Base-by-base conservation (phyloP, 2,329 filamentous ascomycete genomes). In the Madurella mycetomatis region DNA sequence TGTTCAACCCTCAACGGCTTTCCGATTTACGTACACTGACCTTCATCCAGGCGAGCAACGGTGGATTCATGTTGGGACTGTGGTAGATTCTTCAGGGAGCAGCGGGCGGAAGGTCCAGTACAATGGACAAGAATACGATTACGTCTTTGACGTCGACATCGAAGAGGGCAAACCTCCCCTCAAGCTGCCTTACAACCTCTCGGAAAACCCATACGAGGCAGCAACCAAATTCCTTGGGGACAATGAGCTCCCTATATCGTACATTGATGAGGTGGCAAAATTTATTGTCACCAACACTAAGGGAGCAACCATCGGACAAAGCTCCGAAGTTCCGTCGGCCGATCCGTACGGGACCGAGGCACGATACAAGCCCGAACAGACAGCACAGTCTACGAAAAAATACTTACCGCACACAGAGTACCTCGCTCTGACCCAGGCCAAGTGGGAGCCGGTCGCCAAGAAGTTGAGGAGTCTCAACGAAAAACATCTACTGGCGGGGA, bases 81-180 rank as follows among this genome's bases (percentile, higher is more conserved):
- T 99, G 0, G 94, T 97, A 11, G 90, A 95, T 63, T 84, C 90
- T 3, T 88, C 87, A 5, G 90, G 87, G 39, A 95, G 90, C 67
- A 90, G 85, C 60, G 88, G 90, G 11, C 84, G 84, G 55, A 91
- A 92, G 72, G 83, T 84, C 8, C 79, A 85, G 54, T 87, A 92
- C 67, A 77, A 88, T 1, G 92, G 92, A 32, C 83, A 95, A 67
- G 88, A 92, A 57, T 99, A 95, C 69, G 94, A 99, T 67, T 96
- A 87, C 65, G 92, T 99, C 9, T 97, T 97, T 62, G 92, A 96
- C 66, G 92, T 96, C 25, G 92, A 96, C 64, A 95, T 96, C 58
- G 90, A 96, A 68, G 92, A 96, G 65, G 92, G 91, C 49, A 92
- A 95, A 66, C 92, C 92, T 12, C 84, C 92, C 0, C 76, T 97